These are phyloP conservation scores for Gamsiella multidivaricata DNA, from an alignment of 192 early-diverging fungal species.

Conservation along the genomic window DNA sequence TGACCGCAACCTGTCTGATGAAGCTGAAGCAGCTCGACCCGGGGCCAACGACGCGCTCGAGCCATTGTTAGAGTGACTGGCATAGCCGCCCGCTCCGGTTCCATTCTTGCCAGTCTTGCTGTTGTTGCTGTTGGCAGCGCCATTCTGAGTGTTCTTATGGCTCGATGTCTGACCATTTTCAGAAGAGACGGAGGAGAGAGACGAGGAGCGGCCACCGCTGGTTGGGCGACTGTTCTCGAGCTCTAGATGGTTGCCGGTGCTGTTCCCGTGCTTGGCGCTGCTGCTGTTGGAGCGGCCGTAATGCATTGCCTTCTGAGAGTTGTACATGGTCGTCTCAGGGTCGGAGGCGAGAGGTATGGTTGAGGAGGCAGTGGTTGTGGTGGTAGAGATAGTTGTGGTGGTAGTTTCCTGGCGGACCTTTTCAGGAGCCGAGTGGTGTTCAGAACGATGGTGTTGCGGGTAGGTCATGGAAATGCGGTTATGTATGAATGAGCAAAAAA, in stretches of 20 bases:
- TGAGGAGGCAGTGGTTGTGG: slow-evolving; percentile 44
- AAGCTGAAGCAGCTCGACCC: background rate
- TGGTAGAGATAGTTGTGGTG: slow-evolving; percentile 38
- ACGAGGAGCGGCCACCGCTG: slow-evolving; percentile 31
- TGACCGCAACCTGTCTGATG: slow-evolving; percentile 13
- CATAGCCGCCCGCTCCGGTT: background rate
- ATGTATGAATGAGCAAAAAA: background rate
- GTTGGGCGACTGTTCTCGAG: slow-evolving; percentile 8
- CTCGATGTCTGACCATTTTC: slow-evolving; percentile 10
- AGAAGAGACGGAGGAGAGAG: slow-evolving; percentile 38
- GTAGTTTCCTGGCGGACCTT: slow-evolving; percentile 51
- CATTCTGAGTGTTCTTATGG: slow-evolving; percentile 10
- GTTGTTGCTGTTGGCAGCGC: background rate
- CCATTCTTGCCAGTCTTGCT: background rate
- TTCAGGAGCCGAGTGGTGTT: slow-evolving; percentile 25
- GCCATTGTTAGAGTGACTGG: slow-evolving; percentile 13
- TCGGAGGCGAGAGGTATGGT: slow-evolving; percentile 46
- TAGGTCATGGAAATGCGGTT: slow-evolving; percentile 42
- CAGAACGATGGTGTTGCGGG: slow-evolving; percentile 18
- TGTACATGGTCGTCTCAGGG: slow-evolving; percentile 41
- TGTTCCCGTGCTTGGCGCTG: slow-evolving; percentile 16
- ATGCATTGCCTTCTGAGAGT: slow-evolving; percentile 14
- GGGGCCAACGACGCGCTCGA: slow-evolving; percentile 21
- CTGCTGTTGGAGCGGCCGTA: slow-evolving; percentile 18
- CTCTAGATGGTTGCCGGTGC: slow-evolving; percentile 21